Percentiles rank a stretch among this genome's conserved stretches.
Evolutionary conservation across 306 rosid genomes (phyloP).

Genomic region (Arachis hypogaea): DNA sequence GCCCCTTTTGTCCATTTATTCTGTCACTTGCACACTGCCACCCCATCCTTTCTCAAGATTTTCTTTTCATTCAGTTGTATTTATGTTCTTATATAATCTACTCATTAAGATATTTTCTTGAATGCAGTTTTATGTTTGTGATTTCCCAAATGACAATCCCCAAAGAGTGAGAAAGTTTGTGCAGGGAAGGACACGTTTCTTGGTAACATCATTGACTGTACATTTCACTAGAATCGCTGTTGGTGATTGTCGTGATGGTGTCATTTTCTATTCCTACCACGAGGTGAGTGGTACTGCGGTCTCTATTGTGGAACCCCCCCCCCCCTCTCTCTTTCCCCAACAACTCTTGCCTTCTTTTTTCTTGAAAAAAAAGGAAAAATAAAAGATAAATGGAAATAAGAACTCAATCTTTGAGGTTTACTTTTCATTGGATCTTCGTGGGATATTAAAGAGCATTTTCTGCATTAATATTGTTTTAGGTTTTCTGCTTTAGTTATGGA

Average conservation of each 20-base stretch:
- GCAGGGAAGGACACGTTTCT: too few species aligned
- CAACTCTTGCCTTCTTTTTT: not conserved
- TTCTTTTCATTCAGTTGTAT: slow-evolving; percentile 21
- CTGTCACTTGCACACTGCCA: not conserved
- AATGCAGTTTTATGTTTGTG: not conserved
- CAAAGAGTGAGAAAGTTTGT: too few species aligned
- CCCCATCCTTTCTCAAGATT: slow-evolving; percentile 14
- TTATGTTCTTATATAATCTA: slow-evolving; percentile 6
- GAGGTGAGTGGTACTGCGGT: slow-evolving; percentile 64
- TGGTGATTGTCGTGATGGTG: slow-evolving; percentile 56
- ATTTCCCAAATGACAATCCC: too few species aligned
- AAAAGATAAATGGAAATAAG: too few species aligned
- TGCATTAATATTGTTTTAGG: too few species aligned
- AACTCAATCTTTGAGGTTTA: too few species aligned
- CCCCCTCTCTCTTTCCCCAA: too few species aligned
- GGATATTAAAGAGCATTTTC: too few species aligned
- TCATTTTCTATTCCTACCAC: slow-evolving; percentile 71
- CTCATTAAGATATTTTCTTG: slow-evolving; percentile 45
- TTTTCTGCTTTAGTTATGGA: too few species aligned
- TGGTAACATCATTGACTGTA: too few species aligned
- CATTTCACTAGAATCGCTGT: too few species aligned
- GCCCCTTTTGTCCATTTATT: slow-evolving; percentile 19
- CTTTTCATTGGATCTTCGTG: too few species aligned
- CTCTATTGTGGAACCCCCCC: not conserved
- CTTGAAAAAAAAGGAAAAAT: not conserved